phyloP scores from a whole-genome alignment of 2,329 filamentous ascomycete species.

The Mycocentrospora acerina region DNA sequence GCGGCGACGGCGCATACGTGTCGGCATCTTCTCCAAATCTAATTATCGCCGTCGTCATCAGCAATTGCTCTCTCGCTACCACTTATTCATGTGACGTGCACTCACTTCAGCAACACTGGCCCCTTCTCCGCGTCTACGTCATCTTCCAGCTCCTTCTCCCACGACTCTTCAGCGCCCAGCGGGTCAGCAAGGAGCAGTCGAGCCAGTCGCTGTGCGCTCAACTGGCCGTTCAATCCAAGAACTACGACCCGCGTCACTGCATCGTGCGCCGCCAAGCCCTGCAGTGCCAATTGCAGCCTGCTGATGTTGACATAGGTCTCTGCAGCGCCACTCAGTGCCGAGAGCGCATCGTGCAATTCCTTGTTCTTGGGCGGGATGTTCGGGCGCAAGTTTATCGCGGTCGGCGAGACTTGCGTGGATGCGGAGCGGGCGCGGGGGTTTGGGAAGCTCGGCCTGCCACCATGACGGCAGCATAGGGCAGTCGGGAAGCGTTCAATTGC shows the following conservation, averaged over 20 bases:
- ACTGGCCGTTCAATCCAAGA: slow-evolving; percentile 52
- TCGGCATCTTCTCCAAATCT: slow-evolving; percentile 58
- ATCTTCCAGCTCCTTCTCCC: slow-evolving; percentile 48
- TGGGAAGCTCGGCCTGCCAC: slow-evolving; percentile 11
- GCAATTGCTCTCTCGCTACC: background rate
- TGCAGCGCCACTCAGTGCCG: slow-evolving; percentile 62
- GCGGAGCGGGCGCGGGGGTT: slow-evolving; percentile 34
- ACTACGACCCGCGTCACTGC: slow-evolving; percentile 61
- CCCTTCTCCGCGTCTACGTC: slow-evolving; percentile 26
- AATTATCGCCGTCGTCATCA: slow-evolving; percentile 17
- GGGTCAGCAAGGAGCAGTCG: slow-evolving; percentile 58
- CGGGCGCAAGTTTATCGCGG: slow-evolving; percentile 56
- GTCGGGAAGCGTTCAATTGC: slow-evolving; percentile 27
- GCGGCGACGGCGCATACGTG: slow-evolving; percentile 48
- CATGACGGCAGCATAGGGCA: slow-evolving; percentile 31
- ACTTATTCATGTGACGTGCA: background rate
- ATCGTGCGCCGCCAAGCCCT: slow-evolving; percentile 59
- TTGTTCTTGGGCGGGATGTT: slow-evolving; percentile 55
- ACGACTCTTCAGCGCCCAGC: slow-evolving; percentile 42
- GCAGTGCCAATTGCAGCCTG: slow-evolving; percentile 69
- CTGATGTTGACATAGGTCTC: slow-evolving; percentile 67
- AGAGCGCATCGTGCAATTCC: slow-evolving; percentile 62
- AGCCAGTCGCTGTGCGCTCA: slow-evolving; percentile 65
- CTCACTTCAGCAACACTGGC: slow-evolving; percentile 46
- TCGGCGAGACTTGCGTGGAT: slow-evolving; percentile 51